Evolutionary conservation across 2,329 filamentous ascomycete genomes (phyloP), one percentile per base, ranked within the genome.

Genomic region (Colletotrichum tabaci): DNA sequence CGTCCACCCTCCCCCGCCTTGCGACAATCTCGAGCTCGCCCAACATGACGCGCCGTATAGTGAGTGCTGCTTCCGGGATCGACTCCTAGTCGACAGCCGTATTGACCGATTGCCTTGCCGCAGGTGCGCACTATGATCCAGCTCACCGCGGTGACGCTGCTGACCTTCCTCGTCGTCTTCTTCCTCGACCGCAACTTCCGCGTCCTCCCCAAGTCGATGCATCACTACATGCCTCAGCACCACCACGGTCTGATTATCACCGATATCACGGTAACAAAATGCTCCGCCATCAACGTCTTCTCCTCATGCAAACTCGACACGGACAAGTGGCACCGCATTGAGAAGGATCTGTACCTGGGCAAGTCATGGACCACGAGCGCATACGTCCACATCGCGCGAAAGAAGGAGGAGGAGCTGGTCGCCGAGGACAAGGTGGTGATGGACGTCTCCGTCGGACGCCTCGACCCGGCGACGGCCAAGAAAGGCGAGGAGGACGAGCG

Each of bases 181-280:
- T 88, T 97, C 81, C 91, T 98, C 85, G 95, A 98, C 84, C 93
- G 92, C 79, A 94, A 93, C 80, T 97, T 96, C 85, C 90, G 93
- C 76, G 93, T 98, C 71, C 90, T 98, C 46, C 95, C 95, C 52
- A 91, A 91, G 77, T 90, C 92, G 72, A 92, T 98, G 76, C 95
- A 98, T 86, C 93, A 91, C 80, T 94, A 96, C 81, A 90, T 97
- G 77, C 95, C 95, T 35, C 89, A 91, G 73, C 95, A 98, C 82
- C 93, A 97, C 79, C 90, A 93, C 53, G 95, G 95, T 74, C 88
- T 93, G 71, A 91, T 97, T 77, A 90, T 98, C 77, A 97, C 94
- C 79, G 95, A 98, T 83, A 87, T 98, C 71, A 93, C 91, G 44
- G 87, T 98, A 74, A 88, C 89, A 21, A 92, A 88, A 62, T 98